These are phyloP conservation scores for Centella asiatica DNA, from an alignment of 129 eudicot genomes.

Conservation along the genomic window DNA sequence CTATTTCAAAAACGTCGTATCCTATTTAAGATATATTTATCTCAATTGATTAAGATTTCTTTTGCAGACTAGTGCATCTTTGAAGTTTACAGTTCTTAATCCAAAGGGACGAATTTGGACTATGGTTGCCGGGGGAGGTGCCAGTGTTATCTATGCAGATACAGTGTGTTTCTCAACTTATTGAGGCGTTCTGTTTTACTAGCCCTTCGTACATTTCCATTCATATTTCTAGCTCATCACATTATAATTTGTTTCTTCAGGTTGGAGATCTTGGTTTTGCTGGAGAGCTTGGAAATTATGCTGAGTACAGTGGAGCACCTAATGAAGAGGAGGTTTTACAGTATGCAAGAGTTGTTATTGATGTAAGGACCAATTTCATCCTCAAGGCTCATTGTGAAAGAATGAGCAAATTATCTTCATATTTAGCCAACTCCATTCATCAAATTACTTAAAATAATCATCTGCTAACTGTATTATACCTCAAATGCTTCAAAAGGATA, in stretches of 20 bases:
- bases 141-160: constrained; percentile 99
- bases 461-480: background rate
- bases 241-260: constrained; percentile 23
- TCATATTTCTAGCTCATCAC: background rate
- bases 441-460: background rate
- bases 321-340: constrained; percentile 98
- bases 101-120: constrained; percentile 99
- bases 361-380: constrained; percentile 49
- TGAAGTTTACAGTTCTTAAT: constrained; percentile 95
- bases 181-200: background rate
- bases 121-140: constrained; percentile 99
- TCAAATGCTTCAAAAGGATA: background rate
- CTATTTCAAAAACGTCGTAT: too few relatives aligned
- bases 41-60: background rate
- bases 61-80: constrained; percentile 97
- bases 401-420: background rate
- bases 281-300: constrained; percentile 96
- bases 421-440: background rate
- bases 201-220: background rate
- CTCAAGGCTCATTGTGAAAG: background rate
- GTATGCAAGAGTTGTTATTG: constrained; percentile 96
- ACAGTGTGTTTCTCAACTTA: constrained; percentile 43
- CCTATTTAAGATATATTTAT: too few relatives aligned
- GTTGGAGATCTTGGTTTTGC: constrained; percentile 99
- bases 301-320: constrained; percentile 99